phyloP scores from a whole-genome alignment of 352 stramenopile species.

The Pythium utonaiense region DNA sequence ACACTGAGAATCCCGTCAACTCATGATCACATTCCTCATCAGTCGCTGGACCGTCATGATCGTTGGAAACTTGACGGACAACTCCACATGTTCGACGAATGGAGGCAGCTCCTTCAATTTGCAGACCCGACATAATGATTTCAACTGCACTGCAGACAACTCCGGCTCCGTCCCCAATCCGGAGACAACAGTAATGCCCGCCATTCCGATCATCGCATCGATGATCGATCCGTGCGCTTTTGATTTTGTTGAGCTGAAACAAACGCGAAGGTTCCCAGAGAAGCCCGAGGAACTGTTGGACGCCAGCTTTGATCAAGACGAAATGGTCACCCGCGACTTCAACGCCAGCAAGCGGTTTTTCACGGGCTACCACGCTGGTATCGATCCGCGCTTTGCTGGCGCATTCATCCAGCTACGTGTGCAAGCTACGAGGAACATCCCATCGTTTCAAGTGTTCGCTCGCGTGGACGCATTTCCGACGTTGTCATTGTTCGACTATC shows the following conservation, averaged over 20 bases:
- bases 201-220: not conserved
- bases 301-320: not conserved
- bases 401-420: conserved; percentile 1
- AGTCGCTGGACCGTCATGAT: conserved; percentile 14
- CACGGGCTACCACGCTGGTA: not conserved
- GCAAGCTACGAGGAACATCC: not conserved
- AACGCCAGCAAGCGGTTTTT: conserved; percentile 4
- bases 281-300: not conserved
- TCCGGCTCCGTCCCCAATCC: not conserved
- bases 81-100: conserved; percentile 13
- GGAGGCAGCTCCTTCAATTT: conserved; percentile 12
- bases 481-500: conserved; percentile 6
- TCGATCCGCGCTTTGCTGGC: conserved; percentile 4
- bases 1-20: too few species aligned
- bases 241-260: not conserved
- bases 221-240: not conserved
- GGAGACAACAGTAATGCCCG: not conserved
- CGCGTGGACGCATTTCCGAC: conserved; percentile 12
- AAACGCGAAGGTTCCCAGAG: not conserved
- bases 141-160: conserved; percentile 5
- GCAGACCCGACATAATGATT: not conserved
- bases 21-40: not conserved
- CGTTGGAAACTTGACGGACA: conserved; percentile 11
- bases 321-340: not conserved
- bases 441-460: conserved; percentile 10